Base-by-base conservation (phyloP, 169 alveolate genomes). In the Blepharisma undulans region DNA sequence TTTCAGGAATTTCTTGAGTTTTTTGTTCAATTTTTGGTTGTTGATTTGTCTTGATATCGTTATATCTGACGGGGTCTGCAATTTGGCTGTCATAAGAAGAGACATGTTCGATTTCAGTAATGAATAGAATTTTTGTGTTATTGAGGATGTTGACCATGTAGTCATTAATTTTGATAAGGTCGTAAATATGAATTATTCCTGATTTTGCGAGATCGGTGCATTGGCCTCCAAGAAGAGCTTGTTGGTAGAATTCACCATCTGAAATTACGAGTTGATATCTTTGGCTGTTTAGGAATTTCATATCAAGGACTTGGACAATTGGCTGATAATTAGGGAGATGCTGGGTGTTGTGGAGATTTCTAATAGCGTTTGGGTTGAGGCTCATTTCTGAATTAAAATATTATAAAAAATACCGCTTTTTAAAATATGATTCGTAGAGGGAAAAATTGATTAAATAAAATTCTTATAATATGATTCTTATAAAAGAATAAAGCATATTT, bases 271-370 rank as follows among this genome's bases (percentile, higher is more conserved):
- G 36, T 14, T 85, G 25, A n/a, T 71, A 86, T 59, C 84, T 10
- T 0, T 19, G 7, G 4, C 22, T 29, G 66, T 25, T 85, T 10
- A 82, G 22, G 18, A 21, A 10, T 12, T 86, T 86, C 12, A 86
- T 86, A 5, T 86, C 84, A 19, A 86, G 25, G 66, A 86, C 32
- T 30, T 86, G 84, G 72, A 86, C 80, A 4, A 78, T 82, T 72
- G 29, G 36, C 34, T 36, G n/a, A n/a, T n/a, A n/a, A n/a, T n/a
- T n/a, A n/a, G n/a, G n/a, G n/a, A n/a, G n/a, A n/a, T n/a, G n/a
- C n/a, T n/a, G n/a, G n/a, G n/a, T n/a, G n/a, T n/a, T n/a, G n/a
- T n/a, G n/a, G n/a, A n/a, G n/a, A n/a, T n/a, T n/a, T n/a, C n/a
- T n/a, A n/a, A n/a, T n/a, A n/a, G n/a, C n/a, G n/a, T n/a, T n/a